These are phyloP conservation scores for Fusarium goolgardi DNA, from an alignment of 2,329 filamentous ascomycete genomes.

Conservation along the genomic window DNA sequence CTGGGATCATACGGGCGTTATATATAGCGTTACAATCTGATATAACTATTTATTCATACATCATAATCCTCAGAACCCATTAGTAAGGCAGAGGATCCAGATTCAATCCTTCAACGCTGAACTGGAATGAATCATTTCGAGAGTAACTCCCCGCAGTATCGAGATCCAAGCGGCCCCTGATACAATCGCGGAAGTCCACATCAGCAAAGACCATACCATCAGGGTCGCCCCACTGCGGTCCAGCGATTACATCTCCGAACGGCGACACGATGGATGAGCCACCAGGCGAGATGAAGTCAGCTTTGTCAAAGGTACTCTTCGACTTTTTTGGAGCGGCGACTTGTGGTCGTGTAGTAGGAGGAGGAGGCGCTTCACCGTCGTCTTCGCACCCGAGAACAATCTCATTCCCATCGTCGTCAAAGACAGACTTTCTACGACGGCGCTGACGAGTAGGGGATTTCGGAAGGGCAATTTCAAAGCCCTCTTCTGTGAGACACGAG, in stretches of 20 bases:
- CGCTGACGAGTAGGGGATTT: slow-evolving; percentile 42
- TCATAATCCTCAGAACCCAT: slow-evolving; percentile 1
- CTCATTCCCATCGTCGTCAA: slow-evolving; percentile 67
- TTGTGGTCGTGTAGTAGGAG: slow-evolving; percentile 15
- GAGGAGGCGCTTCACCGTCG: slow-evolving; percentile 29
- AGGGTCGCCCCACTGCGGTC: slow-evolving; percentile 85
- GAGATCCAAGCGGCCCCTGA: slow-evolving; percentile 82
- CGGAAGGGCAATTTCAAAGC: slow-evolving; percentile 60
- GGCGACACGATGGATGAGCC: slow-evolving; percentile 87
- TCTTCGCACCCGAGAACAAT: slow-evolving; percentile 59
- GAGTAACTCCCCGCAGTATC: slow-evolving; percentile 90
- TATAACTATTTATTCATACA: slow-evolving; percentile 13
- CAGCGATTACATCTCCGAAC: slow-evolving; percentile 80
- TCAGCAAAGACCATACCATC: slow-evolving; percentile 75
- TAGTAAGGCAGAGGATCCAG: slow-evolving; percentile 67
- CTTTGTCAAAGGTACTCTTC: slow-evolving; percentile 23
- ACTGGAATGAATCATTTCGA: slow-evolving; percentile 72
- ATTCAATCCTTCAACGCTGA: slow-evolving; percentile 69
- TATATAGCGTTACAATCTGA: slow-evolving; percentile 30
- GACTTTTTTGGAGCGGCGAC: not conserved
- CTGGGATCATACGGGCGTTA: slow-evolving; percentile 10
- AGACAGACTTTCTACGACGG: slow-evolving; percentile 54
- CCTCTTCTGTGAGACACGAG: slow-evolving; percentile 60
- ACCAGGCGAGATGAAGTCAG: slow-evolving; percentile 73
- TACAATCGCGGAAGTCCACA: slow-evolving; percentile 89